Base-by-base conservation (phyloP, 2,329 filamentous ascomycete genomes). In the Claviceps sorghi region DNA sequence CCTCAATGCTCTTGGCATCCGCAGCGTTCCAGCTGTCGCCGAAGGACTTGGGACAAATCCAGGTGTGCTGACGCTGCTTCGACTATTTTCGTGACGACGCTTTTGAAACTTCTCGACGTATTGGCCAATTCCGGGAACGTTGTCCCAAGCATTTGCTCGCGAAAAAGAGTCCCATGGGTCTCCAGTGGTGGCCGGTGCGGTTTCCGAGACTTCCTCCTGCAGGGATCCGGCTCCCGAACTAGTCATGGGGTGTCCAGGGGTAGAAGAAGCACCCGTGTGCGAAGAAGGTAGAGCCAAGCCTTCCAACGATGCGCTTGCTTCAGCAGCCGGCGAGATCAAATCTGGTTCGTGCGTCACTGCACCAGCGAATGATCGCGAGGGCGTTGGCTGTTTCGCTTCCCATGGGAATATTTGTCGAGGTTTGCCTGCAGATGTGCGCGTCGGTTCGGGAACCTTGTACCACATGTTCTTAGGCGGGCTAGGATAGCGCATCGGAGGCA, bases 131-230 rank as follows among this genome's bases (percentile, higher is more conserved):
- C 88, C 85, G 13, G 87, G 86, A 50, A 94, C 79, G 51, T 88
- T 86, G 61, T 98, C 93, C 93, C 93, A 98, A 17, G 88, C 90
- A 66, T 97, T 98, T 49, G 75, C 79, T 47, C 82, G 78, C n/a
- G 80, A 74, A 65, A 85, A 95, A 47, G 76, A 76, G 56, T 80
- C 77, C 86, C 87, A 95, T 21, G 82, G 77, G 60, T 83, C 75
- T 48, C 41, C 40, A 36, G 40, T n/a, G 11, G n/a, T 43, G 17
- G 26, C 2, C 17, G 36, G 21, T 43, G 10, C n/a, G 38, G 21
- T 13, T 34, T 26, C 34, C 21, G n/a, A 13, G 3, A 22, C 13
- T n/a, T 26, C 11, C 30, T 30, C 42, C 48, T 41, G 36, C 15
- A 32, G 22, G 4, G n/a, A 21, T 11, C 36, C 19, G 4, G 26